Percentiles rank a stretch among this genome's conserved stretches.
Conservation (phyloP, 179 eudicot genomes). For the Silene coronaria region DNA sequence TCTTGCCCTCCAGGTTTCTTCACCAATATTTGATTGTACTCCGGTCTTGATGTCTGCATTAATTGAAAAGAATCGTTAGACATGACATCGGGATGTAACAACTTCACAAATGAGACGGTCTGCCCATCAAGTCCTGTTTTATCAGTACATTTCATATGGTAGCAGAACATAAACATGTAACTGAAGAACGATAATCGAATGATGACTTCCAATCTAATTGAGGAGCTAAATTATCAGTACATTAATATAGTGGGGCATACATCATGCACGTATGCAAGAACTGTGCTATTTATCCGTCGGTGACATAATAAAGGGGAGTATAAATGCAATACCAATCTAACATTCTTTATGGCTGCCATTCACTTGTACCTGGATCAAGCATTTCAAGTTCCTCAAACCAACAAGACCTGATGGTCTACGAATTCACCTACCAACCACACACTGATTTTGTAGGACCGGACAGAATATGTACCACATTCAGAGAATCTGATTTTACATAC, state of each 20-base stretch:
- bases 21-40: slow-evolving; percentile 75
- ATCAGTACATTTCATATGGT: background rate
- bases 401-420: background rate
- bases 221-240: background rate
- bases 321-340: too few species aligned
- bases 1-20: slow-evolving; percentile 72
- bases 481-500: background rate
- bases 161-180: background rate
- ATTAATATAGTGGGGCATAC: background rate
- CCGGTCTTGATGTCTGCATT: slow-evolving; percentile 73
- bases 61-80: slow-evolving; percentile 1
- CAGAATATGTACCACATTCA: background rate
- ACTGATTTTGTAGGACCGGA: background rate
- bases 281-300: background rate
- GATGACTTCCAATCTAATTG: background rate
- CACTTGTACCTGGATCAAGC: background rate
- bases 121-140: background rate
- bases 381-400: background rate
- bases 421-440: background rate
- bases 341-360: background rate
- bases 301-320: background rate
- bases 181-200: background rate
- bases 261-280: background rate
- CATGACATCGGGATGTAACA: background rate
- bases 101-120: background rate